Conservation (phyloP, 345 rosid genomes). For the Pseudoturritis turrita region DNA sequence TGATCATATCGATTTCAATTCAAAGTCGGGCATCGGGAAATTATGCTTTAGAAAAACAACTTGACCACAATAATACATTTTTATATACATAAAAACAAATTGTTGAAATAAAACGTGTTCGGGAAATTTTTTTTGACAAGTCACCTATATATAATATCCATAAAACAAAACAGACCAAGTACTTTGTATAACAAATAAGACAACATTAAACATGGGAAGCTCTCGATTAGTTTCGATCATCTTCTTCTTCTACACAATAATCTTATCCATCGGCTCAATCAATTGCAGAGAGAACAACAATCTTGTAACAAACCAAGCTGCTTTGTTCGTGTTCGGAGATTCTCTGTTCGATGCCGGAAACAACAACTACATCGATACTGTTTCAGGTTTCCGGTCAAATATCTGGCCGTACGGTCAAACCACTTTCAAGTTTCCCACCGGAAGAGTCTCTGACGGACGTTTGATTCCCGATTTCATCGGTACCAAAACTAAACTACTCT, state of each 20-base stretch:
- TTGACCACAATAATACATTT: neutral
- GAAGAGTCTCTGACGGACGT: constrained; percentile 42
- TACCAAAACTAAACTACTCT: neutral
- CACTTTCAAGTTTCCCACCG: constrained; percentile 36
- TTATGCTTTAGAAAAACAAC: neutral
- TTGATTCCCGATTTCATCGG: constrained; percentile 43
- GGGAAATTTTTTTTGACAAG: too few relatives aligned
- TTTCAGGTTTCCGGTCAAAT: constrained; percentile 15
- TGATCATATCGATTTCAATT: neutral
- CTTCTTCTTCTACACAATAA: neutral
- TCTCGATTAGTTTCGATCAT: neutral
- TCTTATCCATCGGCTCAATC: neutral
- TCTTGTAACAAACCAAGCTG: constrained; percentile 22
- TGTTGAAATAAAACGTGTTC: neutral
- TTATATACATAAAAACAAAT: neutral
- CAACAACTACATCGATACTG: constrained; percentile 37
- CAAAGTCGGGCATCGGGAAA: neutral
- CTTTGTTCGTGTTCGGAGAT: constrained; percentile 47
- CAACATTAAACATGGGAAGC: neutral
- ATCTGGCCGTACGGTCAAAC: constrained; percentile 39
- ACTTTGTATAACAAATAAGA: neutral
- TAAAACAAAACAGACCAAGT: neutral
- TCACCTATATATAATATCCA: neutral
- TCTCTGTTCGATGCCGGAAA: constrained; percentile 46
- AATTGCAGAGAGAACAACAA: neutral